phyloP scores from a whole-genome alignment of 2,329 filamentous ascomycete genomes.

The Colletotrichum coccodes region DNA sequence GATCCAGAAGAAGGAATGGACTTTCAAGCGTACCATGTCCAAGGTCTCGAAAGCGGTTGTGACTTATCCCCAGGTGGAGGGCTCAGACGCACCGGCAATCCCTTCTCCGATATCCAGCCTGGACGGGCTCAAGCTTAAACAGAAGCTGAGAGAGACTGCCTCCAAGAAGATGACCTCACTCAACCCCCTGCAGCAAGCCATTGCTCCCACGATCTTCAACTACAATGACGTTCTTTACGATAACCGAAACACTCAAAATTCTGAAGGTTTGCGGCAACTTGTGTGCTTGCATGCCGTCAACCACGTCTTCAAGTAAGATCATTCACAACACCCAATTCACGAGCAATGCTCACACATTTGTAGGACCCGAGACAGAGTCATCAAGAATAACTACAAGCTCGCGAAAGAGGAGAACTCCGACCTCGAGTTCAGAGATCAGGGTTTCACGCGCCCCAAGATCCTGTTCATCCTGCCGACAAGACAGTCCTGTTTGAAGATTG shows the following conservation, averaged over 20 bases:
- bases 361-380: slow-evolving; percentile 85
- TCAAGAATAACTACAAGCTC: slow-evolving; percentile 90
- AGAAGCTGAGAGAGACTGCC: slow-evolving; percentile 69
- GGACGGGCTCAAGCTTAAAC: slow-evolving; percentile 72
- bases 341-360: slow-evolving; percentile 32
- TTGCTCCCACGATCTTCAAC: slow-evolving; percentile 80
- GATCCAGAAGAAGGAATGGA: slow-evolving; percentile 62
- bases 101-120: slow-evolving; percentile 50
- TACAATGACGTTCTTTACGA: slow-evolving; percentile 86
- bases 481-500: slow-evolving; percentile 82
- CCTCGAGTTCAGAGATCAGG: slow-evolving; percentile 87
- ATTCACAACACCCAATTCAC: not conserved
- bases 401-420: slow-evolving; percentile 73
- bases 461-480: slow-evolving; percentile 90
- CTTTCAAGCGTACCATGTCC: slow-evolving; percentile 55
- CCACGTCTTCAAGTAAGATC: slow-evolving; percentile 82
- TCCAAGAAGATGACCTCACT: slow-evolving; percentile 66
- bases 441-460: slow-evolving; percentile 94
- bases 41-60: slow-evolving; percentile 60
- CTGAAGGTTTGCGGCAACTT: slow-evolving; percentile 75
- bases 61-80: slow-evolving; percentile 55
- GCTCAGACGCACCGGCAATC: slow-evolving; percentile 43
- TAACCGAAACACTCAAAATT: slow-evolving; percentile 75
- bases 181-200: slow-evolving; percentile 67
- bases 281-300: slow-evolving; percentile 88